These are phyloP conservation scores for Plasmopara muralis DNA, from an alignment of 352 stramenopile species.

Conservation along the genomic window DNA sequence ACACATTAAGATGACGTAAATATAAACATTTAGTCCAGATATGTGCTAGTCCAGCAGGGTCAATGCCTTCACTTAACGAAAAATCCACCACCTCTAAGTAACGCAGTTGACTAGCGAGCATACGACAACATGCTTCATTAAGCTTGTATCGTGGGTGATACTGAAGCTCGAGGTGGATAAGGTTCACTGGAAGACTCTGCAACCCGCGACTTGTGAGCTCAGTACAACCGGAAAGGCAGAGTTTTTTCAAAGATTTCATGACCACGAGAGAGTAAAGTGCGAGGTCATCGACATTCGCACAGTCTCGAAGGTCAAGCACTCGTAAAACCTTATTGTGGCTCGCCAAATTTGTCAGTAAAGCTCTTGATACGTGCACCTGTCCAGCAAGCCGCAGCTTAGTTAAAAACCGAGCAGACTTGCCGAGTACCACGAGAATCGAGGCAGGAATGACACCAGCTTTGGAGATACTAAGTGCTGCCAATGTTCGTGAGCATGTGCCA, in stretches of 20 bases:
- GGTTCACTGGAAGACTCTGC: constrained; percentile 32
- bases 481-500: constrained; percentile 20
- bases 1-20: constrained; percentile 47
- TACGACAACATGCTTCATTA: constrained; percentile 25
- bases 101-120: constrained; percentile 22
- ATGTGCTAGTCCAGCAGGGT: constrained; percentile 15
- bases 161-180: constrained; percentile 35
- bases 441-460: constrained; percentile 19
- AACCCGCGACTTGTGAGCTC: constrained; percentile 33
- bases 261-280: constrained; percentile 54
- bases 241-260: constrained; percentile 45
- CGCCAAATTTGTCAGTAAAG: constrained; percentile 41
- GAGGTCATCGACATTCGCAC: constrained; percentile 45
- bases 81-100: constrained; percentile 43
- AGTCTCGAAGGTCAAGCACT: constrained; percentile 53
- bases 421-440: constrained; percentile 29
- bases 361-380: constrained; percentile 36
- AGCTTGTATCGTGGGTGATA: constrained; percentile 19
- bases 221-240: constrained; percentile 36
- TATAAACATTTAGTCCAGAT: constrained; percentile 35
- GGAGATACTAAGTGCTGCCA: constrained; percentile 34
- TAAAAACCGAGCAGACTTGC: constrained; percentile 27
- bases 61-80: constrained; percentile 25
- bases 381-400: constrained; percentile 27
- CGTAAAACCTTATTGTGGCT: constrained; percentile 47